These are phyloP conservation scores for Calonectria crousiana DNA, from an alignment of 2,329 filamentous ascomycete genomes.

Conservation along the genomic window DNA sequence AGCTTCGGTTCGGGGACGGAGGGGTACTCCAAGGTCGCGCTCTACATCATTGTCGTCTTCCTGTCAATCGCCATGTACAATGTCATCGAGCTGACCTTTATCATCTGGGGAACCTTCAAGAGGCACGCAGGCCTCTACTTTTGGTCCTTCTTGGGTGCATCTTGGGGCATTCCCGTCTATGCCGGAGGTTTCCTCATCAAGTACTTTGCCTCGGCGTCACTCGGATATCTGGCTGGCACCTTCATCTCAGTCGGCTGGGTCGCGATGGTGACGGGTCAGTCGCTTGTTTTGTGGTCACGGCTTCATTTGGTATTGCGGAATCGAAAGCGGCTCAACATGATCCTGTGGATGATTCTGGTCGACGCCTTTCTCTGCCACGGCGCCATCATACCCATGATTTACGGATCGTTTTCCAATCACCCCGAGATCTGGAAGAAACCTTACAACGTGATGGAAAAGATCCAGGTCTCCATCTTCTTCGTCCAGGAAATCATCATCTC, in stretches of 20 bases:
- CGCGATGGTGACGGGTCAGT: conserved; percentile 71
- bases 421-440: conserved; percentile 35
- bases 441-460: conserved; percentile 64
- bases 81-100: conserved; percentile 50
- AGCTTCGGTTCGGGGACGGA: conserved; percentile 41
- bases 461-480: conserved; percentile 69
- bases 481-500: conserved; percentile 68
- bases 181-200: conserved; percentile 61
- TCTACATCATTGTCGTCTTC: conserved; percentile 47
- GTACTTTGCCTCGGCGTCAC: conserved; percentile 35
- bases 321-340: conserved; percentile 58
- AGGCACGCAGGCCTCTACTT: conserved; percentile 52
- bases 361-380: conserved; percentile 66
- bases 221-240: conserved; percentile 38
- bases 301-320: conserved; percentile 70
- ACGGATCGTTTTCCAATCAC: conserved; percentile 58
- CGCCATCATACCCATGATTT: conserved; percentile 66
- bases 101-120: conserved; percentile 52
- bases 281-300: conserved; percentile 72
- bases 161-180: conserved; percentile 52
- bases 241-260: conserved; percentile 46
- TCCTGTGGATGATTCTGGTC: conserved; percentile 69
- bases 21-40: conserved; percentile 32
- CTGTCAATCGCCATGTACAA: conserved; percentile 51
- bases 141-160: conserved; percentile 52